Evolutionary conservation across 2,329 filamentous ascomycete genomes (phyloP), one percentile per base, ranked within the genome.

Genomic region (Exophiala calicioides): DNA sequence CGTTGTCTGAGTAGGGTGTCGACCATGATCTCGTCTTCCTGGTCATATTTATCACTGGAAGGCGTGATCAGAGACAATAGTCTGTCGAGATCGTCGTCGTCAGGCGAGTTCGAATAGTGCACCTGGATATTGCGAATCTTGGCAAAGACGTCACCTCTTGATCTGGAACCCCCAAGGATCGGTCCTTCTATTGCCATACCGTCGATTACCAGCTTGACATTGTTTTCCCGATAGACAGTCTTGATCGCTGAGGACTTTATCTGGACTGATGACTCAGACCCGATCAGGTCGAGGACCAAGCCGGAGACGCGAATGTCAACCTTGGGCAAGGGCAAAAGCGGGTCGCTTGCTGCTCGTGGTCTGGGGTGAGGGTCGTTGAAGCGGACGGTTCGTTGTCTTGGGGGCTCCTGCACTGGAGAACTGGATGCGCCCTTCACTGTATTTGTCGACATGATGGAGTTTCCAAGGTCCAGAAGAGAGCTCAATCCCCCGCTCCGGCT

Each of bases 1-100:
- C 93, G 78, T 65, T 98, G 93, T 16, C 88, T 79, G 10, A 97
- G 71, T 1, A 98, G 75, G 0, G 89, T 96, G 58, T 97, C 91
- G 16, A 98, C 80, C 75, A 98, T 84, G 50, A 98, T 95, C 60
- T 97, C 91, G 58, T 96, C 89, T 50, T 94, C 87, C 35, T 84
- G 82, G 51, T 91, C 85, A 59, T 93, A 96, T 54, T 90, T 89
- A 65, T 93, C 83, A 55, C 90, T 93, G 0, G 90, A 95, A 0
- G 93, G 94, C 5, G 87, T 95, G 44, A 98, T 87, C 40, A 98
- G 76, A 41, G 87, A 85, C 0, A 98, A 72, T 1, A 98, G 76
- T 24, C 84, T 81, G 60, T 90, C 86, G 0, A 98, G 74, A 64
- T 98, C 93, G 13, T 77, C 73, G 57, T 95, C 85, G 52, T 85